Evolutionary conservation across 441 rosid genomes (phyloP).

Genomic region (Pelargonium hybrid): DNA sequence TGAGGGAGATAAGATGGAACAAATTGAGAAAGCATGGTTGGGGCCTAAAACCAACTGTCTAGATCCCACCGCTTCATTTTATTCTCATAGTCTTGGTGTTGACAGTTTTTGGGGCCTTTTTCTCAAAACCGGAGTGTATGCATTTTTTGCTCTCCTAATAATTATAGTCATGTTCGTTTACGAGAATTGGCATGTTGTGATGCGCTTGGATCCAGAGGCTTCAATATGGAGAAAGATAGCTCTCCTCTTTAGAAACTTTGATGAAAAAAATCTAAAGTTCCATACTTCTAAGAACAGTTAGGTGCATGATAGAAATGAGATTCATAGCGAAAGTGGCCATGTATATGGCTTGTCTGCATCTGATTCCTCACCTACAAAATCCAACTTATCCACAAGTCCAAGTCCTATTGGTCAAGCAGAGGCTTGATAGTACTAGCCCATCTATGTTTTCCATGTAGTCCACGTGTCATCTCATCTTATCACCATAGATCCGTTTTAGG

Average conservation of each 20-base stretch:
- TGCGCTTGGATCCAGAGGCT: conserved; percentile 7
- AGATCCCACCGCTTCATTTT: conserved; percentile 12
- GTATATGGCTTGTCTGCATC: neutral
- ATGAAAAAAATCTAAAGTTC: conserved; percentile 6
- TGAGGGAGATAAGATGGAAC: conserved; percentile 34
- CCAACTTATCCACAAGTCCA: conserved; percentile 40
- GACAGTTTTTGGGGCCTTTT: conserved; percentile 53
- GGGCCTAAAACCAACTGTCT: conserved; percentile 25
- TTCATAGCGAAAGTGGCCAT: too few relatives aligned
- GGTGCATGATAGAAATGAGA: too few relatives aligned
- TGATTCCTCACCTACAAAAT: conserved; percentile 18
- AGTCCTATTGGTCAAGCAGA: conserved; percentile 10
- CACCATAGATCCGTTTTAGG: too few relatives aligned
- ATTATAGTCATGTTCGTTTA: conserved; percentile 23
- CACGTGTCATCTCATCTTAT: neutral
- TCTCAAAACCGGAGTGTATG: conserved; percentile 29
- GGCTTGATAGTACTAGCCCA: neutral
- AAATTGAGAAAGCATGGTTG: conserved; percentile 37
- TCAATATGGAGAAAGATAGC: neutral
- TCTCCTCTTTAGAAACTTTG: neutral
- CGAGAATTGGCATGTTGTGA: conserved; percentile 10
- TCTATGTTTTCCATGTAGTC: conserved; percentile 2
- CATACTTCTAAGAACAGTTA: neutral
- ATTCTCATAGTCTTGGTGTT: conserved; percentile 40
- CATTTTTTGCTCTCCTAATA: conserved; percentile 30